A percentile compares a stretch with the other conserved stretches of the same genome.
phyloP scores from a whole-genome alignment of 2,329 filamentous ascomycete species.

The Nakataea oryzae region DNA sequence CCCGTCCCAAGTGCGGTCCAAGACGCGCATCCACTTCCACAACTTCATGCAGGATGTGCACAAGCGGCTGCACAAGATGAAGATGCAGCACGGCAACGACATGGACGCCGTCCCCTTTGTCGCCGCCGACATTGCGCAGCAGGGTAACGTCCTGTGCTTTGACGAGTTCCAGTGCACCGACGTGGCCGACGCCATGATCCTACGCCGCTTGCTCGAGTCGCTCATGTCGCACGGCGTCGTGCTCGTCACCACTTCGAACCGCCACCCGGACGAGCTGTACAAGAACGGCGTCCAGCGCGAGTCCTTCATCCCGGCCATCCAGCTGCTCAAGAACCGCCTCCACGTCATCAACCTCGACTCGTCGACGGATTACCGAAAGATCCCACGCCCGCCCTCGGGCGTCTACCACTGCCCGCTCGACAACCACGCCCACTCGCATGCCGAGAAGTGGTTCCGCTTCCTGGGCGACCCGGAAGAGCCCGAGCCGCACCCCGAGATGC shows the following conservation, averaged over 20 bases:
- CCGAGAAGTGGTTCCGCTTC: constrained; percentile 92
- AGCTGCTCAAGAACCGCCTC: constrained; percentile 74
- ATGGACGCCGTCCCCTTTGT: constrained; percentile 86
- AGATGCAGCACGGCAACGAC: constrained; percentile 80
- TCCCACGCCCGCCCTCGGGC: constrained; percentile 81
- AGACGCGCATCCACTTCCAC: constrained; percentile 95
- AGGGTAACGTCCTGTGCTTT: constrained; percentile 83
- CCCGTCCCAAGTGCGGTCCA: constrained; percentile 65
- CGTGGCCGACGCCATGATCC: constrained; percentile 96
- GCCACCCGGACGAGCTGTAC: constrained; percentile 93
- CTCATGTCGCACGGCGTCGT: constrained; percentile 97
- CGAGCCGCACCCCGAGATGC: constrained; percentile 63
- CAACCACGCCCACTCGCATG: constrained; percentile 64
- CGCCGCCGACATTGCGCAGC: constrained; percentile 84
- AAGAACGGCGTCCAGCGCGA: constrained; percentile 96
- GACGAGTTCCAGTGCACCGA: constrained; percentile 99
- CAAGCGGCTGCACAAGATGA: constrained; percentile 79
- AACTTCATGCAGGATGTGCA: constrained; percentile 99
- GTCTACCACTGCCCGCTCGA: constrained; percentile 91
- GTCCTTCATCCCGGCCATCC: constrained; percentile 91
- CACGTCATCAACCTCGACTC: constrained; percentile 92
- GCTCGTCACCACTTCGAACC: constrained; percentile 88
- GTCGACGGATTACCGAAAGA: constrained; percentile 93
- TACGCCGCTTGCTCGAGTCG: constrained; percentile 74
- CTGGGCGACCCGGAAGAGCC: constrained; percentile 75